Evolutionary conservation across 768 basidiomycete genomes (phyloP).

Genomic region (Suillus ampliporus): DNA sequence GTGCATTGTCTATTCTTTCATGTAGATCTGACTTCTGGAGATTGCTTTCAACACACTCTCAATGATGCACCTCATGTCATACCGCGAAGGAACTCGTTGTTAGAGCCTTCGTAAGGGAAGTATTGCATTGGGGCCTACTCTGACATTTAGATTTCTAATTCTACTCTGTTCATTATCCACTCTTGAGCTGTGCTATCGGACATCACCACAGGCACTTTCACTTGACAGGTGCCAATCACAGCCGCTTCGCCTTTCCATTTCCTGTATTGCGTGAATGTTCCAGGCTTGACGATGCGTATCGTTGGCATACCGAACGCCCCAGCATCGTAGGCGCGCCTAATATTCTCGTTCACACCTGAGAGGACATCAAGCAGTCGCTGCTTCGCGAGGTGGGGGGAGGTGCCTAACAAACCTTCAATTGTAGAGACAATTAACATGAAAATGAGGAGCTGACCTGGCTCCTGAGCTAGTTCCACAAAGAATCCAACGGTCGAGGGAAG

Average conservation of each 20-base stretch:
- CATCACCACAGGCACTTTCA: slow-evolving; percentile 23
- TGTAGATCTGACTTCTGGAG: no score
- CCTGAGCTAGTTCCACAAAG: slow-evolving; percentile 20
- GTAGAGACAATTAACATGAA: slow-evolving; percentile 1
- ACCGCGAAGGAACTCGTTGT: no score
- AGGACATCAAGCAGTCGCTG: slow-evolving; percentile 18
- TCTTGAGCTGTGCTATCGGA: slow-evolving; percentile 1
- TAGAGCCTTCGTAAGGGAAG: no score
- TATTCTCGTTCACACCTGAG: slow-evolving; percentile 1
- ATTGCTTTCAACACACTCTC: no score
- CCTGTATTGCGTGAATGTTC: slow-evolving; percentile 22
- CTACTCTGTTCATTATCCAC: slow-evolving; percentile 18
- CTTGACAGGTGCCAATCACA: slow-evolving; percentile 17
- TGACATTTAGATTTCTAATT: slow-evolving; percentile 11
- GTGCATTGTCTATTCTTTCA: no score
- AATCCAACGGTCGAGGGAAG: slow-evolving; percentile 12
- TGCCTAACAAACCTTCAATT: slow-evolving; percentile 10
- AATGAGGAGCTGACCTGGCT: slow-evolving; percentile 14
- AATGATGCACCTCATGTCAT: no score
- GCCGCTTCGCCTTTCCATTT: slow-evolving; percentile 18
- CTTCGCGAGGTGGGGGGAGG: slow-evolving; percentile 2
- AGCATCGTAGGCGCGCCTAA: slow-evolving; percentile 1
- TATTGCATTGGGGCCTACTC: no score
- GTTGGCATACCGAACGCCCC: slow-evolving; percentile 16
- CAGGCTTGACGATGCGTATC: slow-evolving; percentile 19